Percentiles rank a stretch among this genome's conserved stretches.
These are phyloP conservation scores for Aspergillus carbonarius DNA, from an alignment of 2,329 filamentous ascomycete species.

Conservation along the genomic window DNA sequence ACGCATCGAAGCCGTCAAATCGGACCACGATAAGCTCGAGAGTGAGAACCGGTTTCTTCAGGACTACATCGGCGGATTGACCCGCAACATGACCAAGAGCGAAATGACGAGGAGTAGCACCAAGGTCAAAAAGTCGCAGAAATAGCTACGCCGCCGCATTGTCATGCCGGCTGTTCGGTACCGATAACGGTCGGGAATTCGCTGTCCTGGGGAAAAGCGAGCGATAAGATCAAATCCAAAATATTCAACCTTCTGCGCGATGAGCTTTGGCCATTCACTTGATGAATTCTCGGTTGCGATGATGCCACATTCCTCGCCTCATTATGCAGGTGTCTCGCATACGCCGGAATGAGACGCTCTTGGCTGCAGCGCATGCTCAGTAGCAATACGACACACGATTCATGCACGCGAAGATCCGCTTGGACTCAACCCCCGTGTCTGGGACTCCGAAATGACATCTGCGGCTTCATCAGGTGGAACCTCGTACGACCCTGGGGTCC, in stretches of 20 bases:
- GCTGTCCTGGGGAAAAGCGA: slow-evolving; percentile 17
- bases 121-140: slow-evolving; percentile 50
- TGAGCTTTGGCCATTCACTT: slow-evolving; percentile 1
- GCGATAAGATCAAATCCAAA: slow-evolving; percentile 14
- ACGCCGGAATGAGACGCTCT: slow-evolving; percentile 1
- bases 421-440: background rate
- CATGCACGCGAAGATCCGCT: background rate
- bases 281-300: background rate
- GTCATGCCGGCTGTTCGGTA: slow-evolving; percentile 7
- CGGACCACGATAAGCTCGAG: slow-evolving; percentile 94
- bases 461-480: slow-evolving; percentile 5
- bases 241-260: slow-evolving; percentile 1
- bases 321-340: background rate
- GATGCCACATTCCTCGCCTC: background rate
- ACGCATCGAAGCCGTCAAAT: slow-evolving; percentile 89
- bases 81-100: slow-evolving; percentile 65
- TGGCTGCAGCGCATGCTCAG: background rate
- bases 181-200: slow-evolving; percentile 14
- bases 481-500: background rate
- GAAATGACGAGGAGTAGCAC: slow-evolving; percentile 56
- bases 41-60: slow-evolving; percentile 96
- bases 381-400: background rate
- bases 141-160: slow-evolving; percentile 25
- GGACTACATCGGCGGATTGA: slow-evolving; percentile 96
- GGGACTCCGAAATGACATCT: slow-evolving; percentile 3